Percentiles rank a stretch among this genome's conserved stretches.
These are phyloP conservation scores for Phialocephala sp. DNA, from an alignment of 2,329 filamentous ascomycete genomes.

Conservation along the genomic window DNA sequence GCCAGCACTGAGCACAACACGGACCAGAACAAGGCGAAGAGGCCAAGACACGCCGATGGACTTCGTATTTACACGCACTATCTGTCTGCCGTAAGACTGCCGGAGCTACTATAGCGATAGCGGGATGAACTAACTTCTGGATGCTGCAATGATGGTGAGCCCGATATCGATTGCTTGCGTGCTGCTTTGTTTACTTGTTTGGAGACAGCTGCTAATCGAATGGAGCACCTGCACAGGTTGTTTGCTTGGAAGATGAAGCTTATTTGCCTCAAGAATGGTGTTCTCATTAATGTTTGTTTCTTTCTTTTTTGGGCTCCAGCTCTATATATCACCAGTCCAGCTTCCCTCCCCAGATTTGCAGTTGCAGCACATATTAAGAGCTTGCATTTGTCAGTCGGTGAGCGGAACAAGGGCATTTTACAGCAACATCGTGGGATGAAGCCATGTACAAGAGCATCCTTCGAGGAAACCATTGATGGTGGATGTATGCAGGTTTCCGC, in stretches of 20 bases:
- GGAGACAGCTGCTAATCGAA: background rate
- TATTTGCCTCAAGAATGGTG: background rate
- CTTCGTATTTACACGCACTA: constrained; percentile 9
- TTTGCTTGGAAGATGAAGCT: background rate
- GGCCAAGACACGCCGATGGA: background rate
- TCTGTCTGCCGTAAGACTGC: constrained; percentile 7
- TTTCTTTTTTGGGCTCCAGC: background rate
- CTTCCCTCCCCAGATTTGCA: background rate
- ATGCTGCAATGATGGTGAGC: too few species aligned
- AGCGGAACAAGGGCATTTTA: background rate
- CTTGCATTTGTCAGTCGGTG: background rate
- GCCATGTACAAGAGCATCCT: background rate
- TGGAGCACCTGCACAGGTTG: background rate
- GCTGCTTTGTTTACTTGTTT: background rate
- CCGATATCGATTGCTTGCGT: background rate
- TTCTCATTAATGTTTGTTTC: background rate
- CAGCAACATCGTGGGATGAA: background rate
- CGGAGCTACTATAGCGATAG: background rate
- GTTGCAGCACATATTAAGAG: background rate
- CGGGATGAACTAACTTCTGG: background rate
- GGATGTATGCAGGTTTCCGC: background rate
- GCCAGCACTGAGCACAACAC: background rate
- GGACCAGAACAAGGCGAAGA: background rate
- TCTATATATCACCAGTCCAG: background rate
- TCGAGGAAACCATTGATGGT: background rate